A percentile compares a stretch with the other conserved stretches of the same genome.
Conservation (phyloP, 306 rosid species). For the Lathyrus tuberosus region DNA sequence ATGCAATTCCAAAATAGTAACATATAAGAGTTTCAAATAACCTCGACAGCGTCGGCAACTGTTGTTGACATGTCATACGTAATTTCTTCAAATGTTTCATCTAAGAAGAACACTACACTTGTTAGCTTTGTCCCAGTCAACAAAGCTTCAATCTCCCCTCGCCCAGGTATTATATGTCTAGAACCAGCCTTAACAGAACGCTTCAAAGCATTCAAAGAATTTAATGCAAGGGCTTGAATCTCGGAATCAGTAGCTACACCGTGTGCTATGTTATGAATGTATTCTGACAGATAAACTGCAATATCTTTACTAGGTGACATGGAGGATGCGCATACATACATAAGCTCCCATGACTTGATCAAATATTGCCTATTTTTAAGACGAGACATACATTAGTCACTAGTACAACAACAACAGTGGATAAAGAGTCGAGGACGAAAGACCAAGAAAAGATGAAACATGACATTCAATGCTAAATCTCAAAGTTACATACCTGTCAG, state of each 20-base stretch:
- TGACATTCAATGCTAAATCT: slow-evolving; percentile 16
- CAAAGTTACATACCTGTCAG: slow-evolving; percentile 66
- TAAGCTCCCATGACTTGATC: slow-evolving; percentile 94
- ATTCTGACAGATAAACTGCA: slow-evolving; percentile 82
- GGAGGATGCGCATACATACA: slow-evolving; percentile 85
- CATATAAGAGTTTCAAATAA: slow-evolving; percentile 40
- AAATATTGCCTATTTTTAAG: slow-evolving; percentile 64
- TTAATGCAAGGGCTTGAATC: slow-evolving; percentile 73
- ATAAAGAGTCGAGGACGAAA: slow-evolving; percentile 21
- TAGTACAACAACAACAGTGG: slow-evolving; percentile 20
- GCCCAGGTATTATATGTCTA: slow-evolving; percentile 81
- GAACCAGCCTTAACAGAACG: slow-evolving; percentile 94
- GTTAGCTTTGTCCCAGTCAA: slow-evolving; percentile 86
- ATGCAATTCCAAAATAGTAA: slow-evolving; percentile 35
- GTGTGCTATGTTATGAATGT: slow-evolving; percentile 77
- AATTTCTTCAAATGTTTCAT: slow-evolving; percentile 97
- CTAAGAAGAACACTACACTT: slow-evolving; percentile 86
- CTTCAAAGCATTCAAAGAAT: slow-evolving; percentile 83
- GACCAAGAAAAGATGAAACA: slow-evolving; percentile 28
- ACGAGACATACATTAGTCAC: slow-evolving; percentile 26
- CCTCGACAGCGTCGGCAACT: slow-evolving; percentile 95
- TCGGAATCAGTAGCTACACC: slow-evolving; percentile 63
- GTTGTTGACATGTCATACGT: slow-evolving; percentile 92
- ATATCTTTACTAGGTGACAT: slow-evolving; percentile 98
- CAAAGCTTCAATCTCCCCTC: slow-evolving; percentile 91